phyloP scores from a whole-genome alignment of 768 basidiomycete species.

The Trametes sanguinea region DNA sequence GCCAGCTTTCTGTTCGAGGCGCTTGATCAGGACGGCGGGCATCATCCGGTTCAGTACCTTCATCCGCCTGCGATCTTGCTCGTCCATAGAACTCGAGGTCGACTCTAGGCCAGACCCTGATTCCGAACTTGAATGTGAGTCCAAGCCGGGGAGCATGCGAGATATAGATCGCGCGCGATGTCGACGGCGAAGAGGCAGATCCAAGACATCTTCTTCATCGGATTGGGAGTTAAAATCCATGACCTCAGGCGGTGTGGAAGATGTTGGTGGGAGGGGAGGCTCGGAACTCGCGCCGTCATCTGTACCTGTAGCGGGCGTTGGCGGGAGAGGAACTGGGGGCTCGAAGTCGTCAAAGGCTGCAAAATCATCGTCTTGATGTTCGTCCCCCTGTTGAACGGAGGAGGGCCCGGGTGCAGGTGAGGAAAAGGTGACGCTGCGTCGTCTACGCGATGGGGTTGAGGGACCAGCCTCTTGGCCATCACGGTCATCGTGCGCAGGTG shows the following conservation, averaged over 20 bases:
- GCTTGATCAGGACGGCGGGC: slow-evolving; percentile 54
- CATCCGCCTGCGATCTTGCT: slow-evolving; percentile 37
- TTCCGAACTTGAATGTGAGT: neutral
- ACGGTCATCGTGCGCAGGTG: too few species aligned
- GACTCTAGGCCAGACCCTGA: neutral
- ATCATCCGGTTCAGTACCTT: slow-evolving; percentile 51
- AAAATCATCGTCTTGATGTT: neutral
- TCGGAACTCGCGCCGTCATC: slow-evolving; percentile 9
- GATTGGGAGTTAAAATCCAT: slow-evolving; percentile 2
- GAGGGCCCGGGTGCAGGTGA: neutral
- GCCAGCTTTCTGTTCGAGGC: slow-evolving; percentile 30
- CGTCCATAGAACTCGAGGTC: neutral
- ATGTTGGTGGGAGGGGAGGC: neutral
- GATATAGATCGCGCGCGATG: neutral
- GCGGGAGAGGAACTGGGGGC: slow-evolving; percentile 23
- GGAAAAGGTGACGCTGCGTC: slow-evolving; percentile 7
- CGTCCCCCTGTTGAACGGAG: neutral
- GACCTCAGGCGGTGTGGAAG: slow-evolving; percentile 5
- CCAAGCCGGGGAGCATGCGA: neutral
- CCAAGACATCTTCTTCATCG: neutral
- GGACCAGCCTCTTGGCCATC: neutral
- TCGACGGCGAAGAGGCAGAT: neutral
- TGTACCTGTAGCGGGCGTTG: neutral
- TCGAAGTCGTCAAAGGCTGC: neutral
- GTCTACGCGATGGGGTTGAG: neutral